phyloP scores from a whole-genome alignment of 208 protist species.

The Balamuthia mandrillaris region DNA sequence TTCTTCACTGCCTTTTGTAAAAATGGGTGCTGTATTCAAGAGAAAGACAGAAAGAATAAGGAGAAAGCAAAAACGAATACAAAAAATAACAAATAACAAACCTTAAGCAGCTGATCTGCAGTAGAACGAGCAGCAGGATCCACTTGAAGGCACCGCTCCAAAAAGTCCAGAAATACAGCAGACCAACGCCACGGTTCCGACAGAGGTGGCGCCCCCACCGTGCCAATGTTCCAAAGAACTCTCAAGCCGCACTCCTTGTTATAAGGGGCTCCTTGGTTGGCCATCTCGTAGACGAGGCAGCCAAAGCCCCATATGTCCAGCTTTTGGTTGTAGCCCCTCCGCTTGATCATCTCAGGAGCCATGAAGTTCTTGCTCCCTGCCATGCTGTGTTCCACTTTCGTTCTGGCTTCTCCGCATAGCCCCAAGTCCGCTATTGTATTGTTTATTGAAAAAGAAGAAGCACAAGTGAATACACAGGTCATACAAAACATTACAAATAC shows the following conservation, averaged over 20 bases:
- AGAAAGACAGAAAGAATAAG: not conserved
- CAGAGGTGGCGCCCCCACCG: not conserved
- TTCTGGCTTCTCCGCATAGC: not conserved
- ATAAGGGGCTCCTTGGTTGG: not conserved
- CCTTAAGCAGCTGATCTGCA: not conserved
- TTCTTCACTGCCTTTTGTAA: not conserved
- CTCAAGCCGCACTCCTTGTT: not conserved
- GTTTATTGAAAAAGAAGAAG: not conserved
- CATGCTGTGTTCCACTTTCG: not conserved
- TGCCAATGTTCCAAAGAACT: not conserved
- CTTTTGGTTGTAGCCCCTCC: conserved; percentile 19
- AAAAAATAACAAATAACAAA: not conserved
- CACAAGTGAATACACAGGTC: no score
- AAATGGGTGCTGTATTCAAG: not conserved
- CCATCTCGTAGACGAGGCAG: conserved; percentile 5
- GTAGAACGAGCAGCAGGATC: not conserved
- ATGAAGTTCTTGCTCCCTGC: conserved; percentile 3
- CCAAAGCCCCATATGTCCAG: conserved; percentile 27
- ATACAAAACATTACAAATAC: no score
- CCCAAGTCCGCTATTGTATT: conserved; percentile 19
- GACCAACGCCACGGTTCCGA: not conserved
- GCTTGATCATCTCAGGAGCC: conserved; percentile 32
- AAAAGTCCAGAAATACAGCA: not conserved
- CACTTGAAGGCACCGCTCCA: not conserved
- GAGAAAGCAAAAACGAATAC: not conserved